Evolutionary conservation across 2,329 filamentous ascomycete genomes (phyloP).

Genomic region (Hymenoscyphus albidus): DNA sequence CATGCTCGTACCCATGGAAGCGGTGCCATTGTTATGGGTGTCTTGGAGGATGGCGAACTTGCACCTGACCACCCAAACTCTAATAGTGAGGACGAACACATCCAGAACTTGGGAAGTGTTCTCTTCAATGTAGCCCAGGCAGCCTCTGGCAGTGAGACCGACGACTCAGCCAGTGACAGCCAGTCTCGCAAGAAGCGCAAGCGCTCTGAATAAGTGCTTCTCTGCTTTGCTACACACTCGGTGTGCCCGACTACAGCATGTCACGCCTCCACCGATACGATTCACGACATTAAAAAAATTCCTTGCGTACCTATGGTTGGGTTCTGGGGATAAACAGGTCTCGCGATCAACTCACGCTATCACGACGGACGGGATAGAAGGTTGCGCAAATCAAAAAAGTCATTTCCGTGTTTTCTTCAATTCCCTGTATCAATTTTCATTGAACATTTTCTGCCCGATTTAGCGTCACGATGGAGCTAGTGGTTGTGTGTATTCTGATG

Average conservation of each 20-base stretch:
- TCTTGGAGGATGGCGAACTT: constrained; percentile 68
- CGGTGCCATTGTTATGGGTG: constrained; percentile 85
- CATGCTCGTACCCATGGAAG: constrained; percentile 91
- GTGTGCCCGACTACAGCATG: constrained; percentile 8
- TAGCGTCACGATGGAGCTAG: constrained; percentile 36
- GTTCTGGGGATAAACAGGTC: constrained; percentile 28
- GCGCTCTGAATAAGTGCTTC: constrained; percentile 54
- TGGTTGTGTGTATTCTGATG: constrained; percentile 24
- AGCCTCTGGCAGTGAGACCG: constrained; percentile 61
- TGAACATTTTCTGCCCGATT: constrained; percentile 29
- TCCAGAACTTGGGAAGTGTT: constrained; percentile 66
- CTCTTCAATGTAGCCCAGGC: constrained; percentile 78
- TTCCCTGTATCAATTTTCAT: constrained; percentile 34
- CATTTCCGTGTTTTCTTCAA: constrained; percentile 30
- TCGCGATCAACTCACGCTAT: constrained; percentile 29
- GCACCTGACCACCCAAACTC: constrained; percentile 41
- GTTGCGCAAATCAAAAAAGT: constrained; percentile 29
- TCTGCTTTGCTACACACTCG: constrained; percentile 1
- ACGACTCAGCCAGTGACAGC: constrained; percentile 49
- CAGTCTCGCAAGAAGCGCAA: constrained; percentile 72
- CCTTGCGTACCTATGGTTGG: constrained; percentile 26
- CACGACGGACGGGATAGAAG: constrained; percentile 27
- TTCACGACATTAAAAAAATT: constrained; percentile 29
- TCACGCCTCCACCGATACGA: constrained; percentile 25
- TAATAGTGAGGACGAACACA: constrained; percentile 53